These are phyloP conservation scores for Leccinum rimulosum DNA, from an alignment of 768 basidiomycete species.

Conservation along the genomic window DNA sequence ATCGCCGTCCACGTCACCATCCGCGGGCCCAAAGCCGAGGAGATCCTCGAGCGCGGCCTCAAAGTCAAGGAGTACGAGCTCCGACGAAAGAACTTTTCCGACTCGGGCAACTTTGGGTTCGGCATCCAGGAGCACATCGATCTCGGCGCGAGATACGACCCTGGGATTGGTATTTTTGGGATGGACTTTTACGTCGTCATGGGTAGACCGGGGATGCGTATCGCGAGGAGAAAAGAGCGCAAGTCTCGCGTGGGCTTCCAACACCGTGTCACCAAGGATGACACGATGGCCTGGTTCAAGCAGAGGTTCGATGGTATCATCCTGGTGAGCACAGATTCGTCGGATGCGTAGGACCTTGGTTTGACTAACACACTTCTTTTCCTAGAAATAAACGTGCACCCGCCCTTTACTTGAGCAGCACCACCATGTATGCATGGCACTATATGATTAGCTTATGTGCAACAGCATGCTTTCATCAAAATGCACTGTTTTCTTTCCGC, in stretches of 20 bases:
- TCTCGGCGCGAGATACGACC: slow-evolving; percentile 97
- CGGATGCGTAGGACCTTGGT: neutral
- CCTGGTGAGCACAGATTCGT: slow-evolving; percentile 54
- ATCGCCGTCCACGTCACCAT: slow-evolving; percentile 99
- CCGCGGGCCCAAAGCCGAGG: slow-evolving; percentile 98
- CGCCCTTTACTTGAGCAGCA: slow-evolving; percentile 1
- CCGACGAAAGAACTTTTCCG: slow-evolving; percentile 94
- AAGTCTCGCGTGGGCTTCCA: slow-evolving; percentile 81
- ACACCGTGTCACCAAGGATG: slow-evolving; percentile 94
- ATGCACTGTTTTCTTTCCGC: slow-evolving; percentile 12
- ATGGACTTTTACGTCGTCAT: slow-evolving; percentile 99
- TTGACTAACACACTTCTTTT: neutral
- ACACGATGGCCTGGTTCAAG: slow-evolving; percentile 99
- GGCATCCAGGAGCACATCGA: slow-evolving; percentile 99
- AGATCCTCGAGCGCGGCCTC: slow-evolving; percentile 97
- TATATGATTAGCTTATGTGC: slow-evolving; percentile 28
- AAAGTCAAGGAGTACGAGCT: slow-evolving; percentile 99
- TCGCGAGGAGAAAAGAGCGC: slow-evolving; percentile 87
- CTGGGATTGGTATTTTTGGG: slow-evolving; percentile 97
- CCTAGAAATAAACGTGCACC: slow-evolving; percentile 27
- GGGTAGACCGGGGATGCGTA: slow-evolving; percentile 92
- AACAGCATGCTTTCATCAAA: slow-evolving; percentile 23
- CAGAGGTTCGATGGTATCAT: slow-evolving; percentile 98
- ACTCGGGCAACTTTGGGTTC: slow-evolving; percentile 99
- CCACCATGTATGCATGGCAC: slow-evolving; percentile 23